Conservation (phyloP, 148 eudicot genomes). For the Rhododendron henanense region DNA sequence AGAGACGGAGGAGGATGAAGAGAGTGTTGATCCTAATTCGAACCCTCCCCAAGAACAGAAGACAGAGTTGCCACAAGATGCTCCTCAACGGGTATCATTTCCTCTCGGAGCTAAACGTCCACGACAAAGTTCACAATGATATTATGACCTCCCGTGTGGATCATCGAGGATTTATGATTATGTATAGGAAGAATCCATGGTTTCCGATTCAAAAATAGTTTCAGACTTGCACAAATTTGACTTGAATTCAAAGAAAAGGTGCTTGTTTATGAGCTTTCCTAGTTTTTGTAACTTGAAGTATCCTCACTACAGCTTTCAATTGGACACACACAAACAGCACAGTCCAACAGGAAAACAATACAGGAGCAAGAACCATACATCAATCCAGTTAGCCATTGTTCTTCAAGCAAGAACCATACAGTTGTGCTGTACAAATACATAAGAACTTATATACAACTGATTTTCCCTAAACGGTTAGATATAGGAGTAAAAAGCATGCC, state of each 20-base stretch:
- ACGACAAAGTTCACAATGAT: slow-evolving; percentile 10
- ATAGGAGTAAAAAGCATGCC: neutral
- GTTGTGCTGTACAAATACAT: slow-evolving; percentile 37
- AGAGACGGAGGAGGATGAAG: slow-evolving; percentile 68
- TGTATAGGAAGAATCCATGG: neutral
- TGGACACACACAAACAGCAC: neutral
- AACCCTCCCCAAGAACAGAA: slow-evolving; percentile 54
- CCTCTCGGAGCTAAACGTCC: slow-evolving; percentile 64
- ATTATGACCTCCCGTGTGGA: no score
- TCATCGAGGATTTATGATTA: neutral
- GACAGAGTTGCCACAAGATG: slow-evolving; percentile 36
- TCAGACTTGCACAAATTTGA: neutral
- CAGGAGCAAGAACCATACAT: neutral
- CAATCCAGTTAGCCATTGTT: slow-evolving; percentile 16
- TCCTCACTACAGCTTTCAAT: neutral
- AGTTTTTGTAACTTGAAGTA: neutral
- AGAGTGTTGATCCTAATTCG: slow-evolving; percentile 36
- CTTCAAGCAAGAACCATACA: slow-evolving; percentile 21
- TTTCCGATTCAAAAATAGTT: neutral
- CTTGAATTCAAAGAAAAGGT: neutral
- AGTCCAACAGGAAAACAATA: neutral
- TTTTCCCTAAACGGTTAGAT: neutral
- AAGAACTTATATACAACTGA: slow-evolving; percentile 12
- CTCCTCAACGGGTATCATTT: slow-evolving; percentile 72
- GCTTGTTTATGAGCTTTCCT: neutral